Conservation (phyloP, 2,329 filamentous ascomycete species). For the Fusarium keratoplasticum region DNA sequence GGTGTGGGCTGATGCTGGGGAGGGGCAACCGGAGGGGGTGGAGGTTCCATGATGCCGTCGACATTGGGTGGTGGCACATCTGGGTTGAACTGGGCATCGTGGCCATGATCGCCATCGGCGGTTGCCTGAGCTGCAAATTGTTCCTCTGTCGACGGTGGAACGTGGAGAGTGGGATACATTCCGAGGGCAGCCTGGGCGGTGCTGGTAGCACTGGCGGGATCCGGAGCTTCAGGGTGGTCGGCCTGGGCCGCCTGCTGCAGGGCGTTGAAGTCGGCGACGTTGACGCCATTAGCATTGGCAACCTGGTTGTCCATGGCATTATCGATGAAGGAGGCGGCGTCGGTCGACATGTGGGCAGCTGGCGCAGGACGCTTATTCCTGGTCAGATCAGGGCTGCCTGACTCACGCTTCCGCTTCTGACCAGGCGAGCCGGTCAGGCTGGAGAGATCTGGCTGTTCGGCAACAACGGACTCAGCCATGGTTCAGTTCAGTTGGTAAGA, state of each 20-base stretch:
- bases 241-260: conserved; percentile 64
- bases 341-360: conserved; percentile 58
- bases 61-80: conserved; percentile 47
- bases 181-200: conserved; percentile 70
- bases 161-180: conserved; percentile 70
- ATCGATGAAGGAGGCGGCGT: conserved; percentile 66
- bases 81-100: conserved; percentile 49
- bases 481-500: conserved; percentile 28
- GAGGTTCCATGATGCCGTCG: conserved; percentile 46
- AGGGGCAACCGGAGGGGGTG: conserved; percentile 32
- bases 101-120: conserved; percentile 48
- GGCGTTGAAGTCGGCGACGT: conserved; percentile 67
- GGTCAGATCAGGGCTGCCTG: conserved; percentile 62
- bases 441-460: conserved; percentile 62
- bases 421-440: conserved; percentile 56
- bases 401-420: conserved; percentile 67
- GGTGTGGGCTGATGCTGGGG: conserved; percentile 48
- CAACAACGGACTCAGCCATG: conserved; percentile 61
- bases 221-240: conserved; percentile 60
- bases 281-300: conserved; percentile 56
- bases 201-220: conserved; percentile 66
- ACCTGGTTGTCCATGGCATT: conserved; percentile 60
- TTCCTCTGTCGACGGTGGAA: conserved; percentile 68
- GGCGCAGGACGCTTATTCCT: conserved; percentile 64
- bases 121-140: conserved; percentile 67